Percentiles rank a stretch among this genome's conserved stretches.
Conservation (phyloP, 2,329 filamentous ascomycete species). For the Endothia cerciana region DNA sequence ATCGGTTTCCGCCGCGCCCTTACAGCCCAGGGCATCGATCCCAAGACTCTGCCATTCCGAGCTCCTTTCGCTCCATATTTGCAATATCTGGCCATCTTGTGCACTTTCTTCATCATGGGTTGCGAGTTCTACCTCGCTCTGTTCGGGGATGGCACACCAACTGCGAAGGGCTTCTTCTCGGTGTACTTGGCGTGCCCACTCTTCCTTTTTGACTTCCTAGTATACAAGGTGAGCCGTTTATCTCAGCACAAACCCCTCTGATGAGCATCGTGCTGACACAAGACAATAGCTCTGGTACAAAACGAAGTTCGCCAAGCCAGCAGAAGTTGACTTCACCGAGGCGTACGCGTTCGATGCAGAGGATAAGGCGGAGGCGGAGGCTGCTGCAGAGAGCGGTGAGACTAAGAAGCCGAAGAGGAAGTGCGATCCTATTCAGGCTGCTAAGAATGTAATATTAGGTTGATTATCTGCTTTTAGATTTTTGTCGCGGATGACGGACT, state of each 20-base stretch:
- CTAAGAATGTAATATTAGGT: slow-evolving; percentile 16
- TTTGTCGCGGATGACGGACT: not conserved
- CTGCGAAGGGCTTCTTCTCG: slow-evolving; percentile 17
- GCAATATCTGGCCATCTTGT: slow-evolving; percentile 16
- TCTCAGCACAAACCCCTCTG: not conserved
- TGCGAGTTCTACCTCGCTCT: slow-evolving; percentile 25
- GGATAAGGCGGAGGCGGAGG: slow-evolving; percentile 25
- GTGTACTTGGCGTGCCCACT: slow-evolving; percentile 26
- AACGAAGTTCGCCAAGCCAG: slow-evolving; percentile 19
- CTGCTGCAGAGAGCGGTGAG: slow-evolving; percentile 53
- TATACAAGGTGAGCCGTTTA: slow-evolving; percentile 28
- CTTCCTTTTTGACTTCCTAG: slow-evolving; percentile 22
- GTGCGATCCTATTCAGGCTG: slow-evolving; percentile 12
- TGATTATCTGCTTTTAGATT: not conserved
- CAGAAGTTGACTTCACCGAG: slow-evolving; percentile 38
- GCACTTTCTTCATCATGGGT: slow-evolving; percentile 15
- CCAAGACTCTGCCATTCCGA: slow-evolving; percentile 16
- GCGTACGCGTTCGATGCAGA: slow-evolving; percentile 33
- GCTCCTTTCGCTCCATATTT: slow-evolving; percentile 18
- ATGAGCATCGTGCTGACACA: not conserved
- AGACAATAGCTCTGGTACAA: slow-evolving; percentile 18
- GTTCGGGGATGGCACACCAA: slow-evolving; percentile 10
- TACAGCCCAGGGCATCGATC: slow-evolving; percentile 15
- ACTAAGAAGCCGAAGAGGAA: slow-evolving; percentile 33
- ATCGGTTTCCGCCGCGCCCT: slow-evolving; percentile 21